phyloP scores from a whole-genome alignment of 306 rosid species.

The Trifolium repens region DNA sequence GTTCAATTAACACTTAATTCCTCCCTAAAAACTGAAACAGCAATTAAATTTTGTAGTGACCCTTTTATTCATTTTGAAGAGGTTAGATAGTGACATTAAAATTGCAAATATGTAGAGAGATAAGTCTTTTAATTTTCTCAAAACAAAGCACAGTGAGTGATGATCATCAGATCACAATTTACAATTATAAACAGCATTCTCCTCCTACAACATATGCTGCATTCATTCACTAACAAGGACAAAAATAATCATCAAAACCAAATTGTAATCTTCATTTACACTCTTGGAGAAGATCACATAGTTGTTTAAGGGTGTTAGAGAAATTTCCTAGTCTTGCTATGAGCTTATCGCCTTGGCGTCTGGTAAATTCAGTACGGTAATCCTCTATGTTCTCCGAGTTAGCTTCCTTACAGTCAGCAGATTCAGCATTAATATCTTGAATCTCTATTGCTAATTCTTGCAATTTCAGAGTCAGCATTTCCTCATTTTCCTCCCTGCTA shows the following conservation, averaged over 20 bases:
- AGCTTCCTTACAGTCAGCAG: conserved; percentile 39
- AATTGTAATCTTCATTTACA: conserved; percentile 38
- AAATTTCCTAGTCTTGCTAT: conserved; percentile 52
- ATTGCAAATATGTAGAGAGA: not conserved
- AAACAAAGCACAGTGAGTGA: not conserved
- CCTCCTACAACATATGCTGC: not conserved
- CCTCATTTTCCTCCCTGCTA: conserved; percentile 41
- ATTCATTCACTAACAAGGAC: conserved; percentile 26
- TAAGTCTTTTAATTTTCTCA: not conserved
- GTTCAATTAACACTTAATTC: not conserved
- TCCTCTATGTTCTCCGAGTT: conserved; percentile 42
- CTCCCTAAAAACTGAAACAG: not conserved
- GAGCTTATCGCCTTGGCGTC: conserved; percentile 56
- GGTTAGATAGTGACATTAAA: not conserved
- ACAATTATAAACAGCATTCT: conserved; percentile 2
- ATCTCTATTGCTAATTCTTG: conserved; percentile 50
- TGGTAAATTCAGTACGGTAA: conserved; percentile 41
- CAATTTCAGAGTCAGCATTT: conserved; percentile 49
- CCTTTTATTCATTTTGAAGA: not conserved
- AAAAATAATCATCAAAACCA: conserved; percentile 3
- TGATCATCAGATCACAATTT: conserved; percentile 10
- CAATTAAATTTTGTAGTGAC: not conserved
- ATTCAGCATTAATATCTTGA: conserved; percentile 44
- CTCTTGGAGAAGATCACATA: conserved; percentile 47
- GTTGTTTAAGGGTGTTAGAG: conserved; percentile 45